These are phyloP conservation scores for Aegle marmelos DNA, from an alignment of 345 rosid genomes.

Conservation along the genomic window DNA sequence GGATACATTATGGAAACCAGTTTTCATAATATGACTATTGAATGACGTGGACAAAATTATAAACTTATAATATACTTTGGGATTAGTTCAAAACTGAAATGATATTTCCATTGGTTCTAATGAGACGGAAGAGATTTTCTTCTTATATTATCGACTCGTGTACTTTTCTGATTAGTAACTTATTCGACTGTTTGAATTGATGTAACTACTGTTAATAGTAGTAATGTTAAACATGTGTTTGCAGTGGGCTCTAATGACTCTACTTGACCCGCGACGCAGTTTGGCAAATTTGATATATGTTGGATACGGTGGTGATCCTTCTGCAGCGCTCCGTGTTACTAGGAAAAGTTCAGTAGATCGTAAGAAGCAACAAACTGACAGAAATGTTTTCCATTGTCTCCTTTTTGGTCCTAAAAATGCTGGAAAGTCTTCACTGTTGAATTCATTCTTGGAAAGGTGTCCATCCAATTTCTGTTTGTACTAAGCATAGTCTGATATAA, in stretches of 20 bases:
- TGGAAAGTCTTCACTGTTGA: conserved; percentile 68
- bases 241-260: conserved; percentile 86
- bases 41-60: no score
- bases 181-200: conserved; percentile 16
- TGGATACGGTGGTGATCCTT: conserved; percentile 68
- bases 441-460: conserved; percentile 72
- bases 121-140: neutral
- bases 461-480: conserved; percentile 9
- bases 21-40: neutral
- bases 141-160: neutral
- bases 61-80: neutral
- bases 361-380: conserved; percentile 69
- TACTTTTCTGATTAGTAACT: conserved; percentile 16
- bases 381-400: conserved; percentile 65
- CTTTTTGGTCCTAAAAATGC: conserved; percentile 74
- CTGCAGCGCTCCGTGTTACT: conserved; percentile 58
- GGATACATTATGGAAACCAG: neutral
- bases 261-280: conserved; percentile 53
- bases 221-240: conserved; percentile 25
- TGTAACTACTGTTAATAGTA: conserved; percentile 13
- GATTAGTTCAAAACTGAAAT: neutral
- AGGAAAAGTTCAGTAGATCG: conserved; percentile 62
- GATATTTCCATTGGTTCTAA: neutral
- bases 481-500: neutral
- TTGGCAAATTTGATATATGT: conserved; percentile 67